Conservation (phyloP, 2,329 filamentous ascomycete species). For the Paecilomyces niveus region DNA sequence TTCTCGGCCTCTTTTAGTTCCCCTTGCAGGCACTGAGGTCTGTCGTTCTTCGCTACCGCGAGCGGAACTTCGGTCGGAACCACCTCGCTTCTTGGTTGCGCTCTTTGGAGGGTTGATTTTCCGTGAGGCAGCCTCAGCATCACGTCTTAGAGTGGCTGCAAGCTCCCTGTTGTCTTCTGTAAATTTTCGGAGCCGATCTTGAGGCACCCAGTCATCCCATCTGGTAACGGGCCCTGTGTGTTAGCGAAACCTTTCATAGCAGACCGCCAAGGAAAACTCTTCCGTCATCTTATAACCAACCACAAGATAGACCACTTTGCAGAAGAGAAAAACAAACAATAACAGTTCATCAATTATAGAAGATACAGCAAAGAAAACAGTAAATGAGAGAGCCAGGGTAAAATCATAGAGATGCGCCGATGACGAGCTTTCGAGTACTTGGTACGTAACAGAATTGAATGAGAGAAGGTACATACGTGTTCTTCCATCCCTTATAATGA, state of each 20-base stretch:
- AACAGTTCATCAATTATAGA: not conserved
- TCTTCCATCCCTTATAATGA: constrained; percentile 99
- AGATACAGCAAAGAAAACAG: not conserved
- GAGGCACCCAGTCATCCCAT: constrained; percentile 97
- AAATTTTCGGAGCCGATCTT: constrained; percentile 88
- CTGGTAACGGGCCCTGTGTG: constrained; percentile 32
- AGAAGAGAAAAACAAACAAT: not conserved
- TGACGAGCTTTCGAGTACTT: not conserved
- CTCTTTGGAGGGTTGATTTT: constrained; percentile 25
- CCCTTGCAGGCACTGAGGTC: constrained; percentile 36
- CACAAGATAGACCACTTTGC: not conserved
- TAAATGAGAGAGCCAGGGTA: not conserved
- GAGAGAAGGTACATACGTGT: constrained; percentile 57
- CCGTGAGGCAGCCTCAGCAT: constrained; percentile 30
- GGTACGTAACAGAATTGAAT: constrained; percentile 2
- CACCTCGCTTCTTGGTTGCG: constrained; percentile 32
- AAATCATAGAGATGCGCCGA: not conserved
- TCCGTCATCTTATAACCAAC: not conserved
- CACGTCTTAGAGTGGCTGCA: constrained; percentile 47
- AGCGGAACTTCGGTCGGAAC: constrained; percentile 36
- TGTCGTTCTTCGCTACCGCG: constrained; percentile 40
- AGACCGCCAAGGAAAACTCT: constrained; percentile 3
- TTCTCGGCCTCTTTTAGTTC: constrained; percentile 38
- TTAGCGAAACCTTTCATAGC: constrained; percentile 5
- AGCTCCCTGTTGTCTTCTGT: constrained; percentile 93